Evolutionary conservation across 306 rosid species (phyloP), one percentile per base, ranked within the genome.

Genomic region (Geum urbanum): DNA sequence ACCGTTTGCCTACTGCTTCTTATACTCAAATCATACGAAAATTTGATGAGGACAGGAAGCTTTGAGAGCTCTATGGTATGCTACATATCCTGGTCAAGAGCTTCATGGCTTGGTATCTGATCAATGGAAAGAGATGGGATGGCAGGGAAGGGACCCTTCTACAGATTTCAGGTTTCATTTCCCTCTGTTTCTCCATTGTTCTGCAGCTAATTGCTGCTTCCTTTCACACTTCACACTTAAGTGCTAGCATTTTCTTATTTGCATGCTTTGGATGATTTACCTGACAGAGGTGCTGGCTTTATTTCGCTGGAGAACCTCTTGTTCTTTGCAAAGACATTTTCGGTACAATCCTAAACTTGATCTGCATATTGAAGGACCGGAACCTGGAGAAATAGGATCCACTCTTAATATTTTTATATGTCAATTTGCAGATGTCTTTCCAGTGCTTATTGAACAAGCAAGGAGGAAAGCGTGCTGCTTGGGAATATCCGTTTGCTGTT

Each of bases 51-150:
- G 47, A 74, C 77, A 92, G 98, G 98, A 77, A 51, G 95, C 96
- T 35, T 63, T 92, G 79, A 87, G 86, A 80, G 91, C 96, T 82
- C 83, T 92, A 45, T 89, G 96, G 96, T 75, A 76, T 61, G 89
- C 91, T 61, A 83, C 98, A 0, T 92, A 72, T 72, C 98, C 96
- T 9, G 85, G 78, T 68, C 74, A 87, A 77, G 86, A 89, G 78
- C 98, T 89, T 53, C 79, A 60, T 19, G 90, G 92, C 71, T 85
- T 92, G 89, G 77, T 92, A 79, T 92, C 95, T 63, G 95, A 92
- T 69, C 98, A 92, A 60, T 89, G 96, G 98, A 92, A 92, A 76
- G 92, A 92, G 77, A 92, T 89, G 96, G 98, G 98, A 60, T 92
- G 96, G 96, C 98, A 92, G 68, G 96, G 98, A 81, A 89, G 85